phyloP scores from a whole-genome alignment of 2,329 filamentous ascomycete genomes.

The Magnaporthiopsis rhizophila region DNA sequence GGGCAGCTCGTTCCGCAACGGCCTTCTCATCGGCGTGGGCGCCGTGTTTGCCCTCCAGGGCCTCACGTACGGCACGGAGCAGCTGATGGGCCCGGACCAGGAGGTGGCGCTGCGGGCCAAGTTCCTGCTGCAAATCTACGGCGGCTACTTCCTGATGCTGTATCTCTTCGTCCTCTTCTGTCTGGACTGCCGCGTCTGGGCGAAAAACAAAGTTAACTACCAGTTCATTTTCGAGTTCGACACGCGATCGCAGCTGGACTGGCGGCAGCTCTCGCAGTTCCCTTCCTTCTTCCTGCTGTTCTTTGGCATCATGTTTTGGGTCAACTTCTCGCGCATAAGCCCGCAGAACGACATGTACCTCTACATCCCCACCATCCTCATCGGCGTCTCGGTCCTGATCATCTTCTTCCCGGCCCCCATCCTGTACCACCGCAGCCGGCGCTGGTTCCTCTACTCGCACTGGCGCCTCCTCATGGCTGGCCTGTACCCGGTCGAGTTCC shows the following conservation, averaged over 20 bases:
- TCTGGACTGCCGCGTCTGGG: conserved; percentile 77
- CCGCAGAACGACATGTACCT: conserved; percentile 57
- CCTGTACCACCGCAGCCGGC: conserved; percentile 67
- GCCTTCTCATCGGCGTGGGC: conserved; percentile 61
- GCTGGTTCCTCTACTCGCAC: conserved; percentile 85
- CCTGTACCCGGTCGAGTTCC: conserved; percentile 87
- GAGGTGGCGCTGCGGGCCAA: conserved; percentile 44
- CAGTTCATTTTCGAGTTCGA: conserved; percentile 96
- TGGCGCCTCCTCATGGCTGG: conserved; percentile 81
- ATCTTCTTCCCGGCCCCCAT: conserved; percentile 69
- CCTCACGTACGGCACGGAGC: conserved; percentile 48
- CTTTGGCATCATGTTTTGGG: conserved; percentile 74
- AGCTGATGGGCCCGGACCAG: conserved; percentile 42
- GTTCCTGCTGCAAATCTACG: conserved; percentile 84
- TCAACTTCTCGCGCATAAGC: conserved; percentile 73
- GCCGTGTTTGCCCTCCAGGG: conserved; percentile 59
- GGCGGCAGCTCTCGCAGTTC: conserved; percentile 80
- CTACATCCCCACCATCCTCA: conserved; percentile 79
- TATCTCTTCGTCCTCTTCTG: conserved; percentile 79
- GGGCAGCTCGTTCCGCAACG: conserved; percentile 50
- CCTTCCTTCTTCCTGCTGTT: conserved; percentile 76
- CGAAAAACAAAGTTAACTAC: conserved; percentile 83
- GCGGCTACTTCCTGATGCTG: conserved; percentile 79
- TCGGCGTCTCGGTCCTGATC: conserved; percentile 58
- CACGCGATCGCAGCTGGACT: conserved; percentile 75